Evolutionary conservation across 352 stramenopile genomes (phyloP), one percentile per base, ranked within the genome.

Genomic region (Thalassiosira sp.): DNA sequence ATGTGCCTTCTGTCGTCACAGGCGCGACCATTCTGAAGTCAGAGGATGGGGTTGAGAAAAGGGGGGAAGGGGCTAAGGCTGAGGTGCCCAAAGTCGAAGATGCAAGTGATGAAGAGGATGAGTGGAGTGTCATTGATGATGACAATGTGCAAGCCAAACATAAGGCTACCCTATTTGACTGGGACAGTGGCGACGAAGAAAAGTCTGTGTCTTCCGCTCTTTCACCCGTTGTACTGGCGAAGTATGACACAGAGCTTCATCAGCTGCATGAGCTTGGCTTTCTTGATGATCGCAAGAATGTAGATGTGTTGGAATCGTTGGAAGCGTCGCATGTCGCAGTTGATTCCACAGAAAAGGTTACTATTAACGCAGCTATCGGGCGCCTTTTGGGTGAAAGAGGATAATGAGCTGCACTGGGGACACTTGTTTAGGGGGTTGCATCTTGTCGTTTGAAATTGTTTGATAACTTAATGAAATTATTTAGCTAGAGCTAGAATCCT

Each of bases 281-380:
- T 63, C 37, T 81, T 22, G 66, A 92, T 51, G 87, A 92, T 46
- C 53, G 46, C 8, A 76, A 75, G 24, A 84, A 68, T 64, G 51
- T 90, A 22, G 78, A 90, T 66, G 72, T 72, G 6, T 56, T 92
- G 8, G 87, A 91, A 52, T 42, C 68, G 11, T 65, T 92, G 28
- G 60, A 89, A 46, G 86, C 86, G 31, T 63, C 81, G 10, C 81
- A 90, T 64, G 72, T 91, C 63, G 83, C 80, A n/a, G 66, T 76
- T 25, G 81, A 79, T 57, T 74, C 28, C 0, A 68, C 62, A 16
- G 81, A 90, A 43, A 76, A 82, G 40, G 72, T 89, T 43, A 84
- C 82, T 16, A 56, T 89, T 3, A 67, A 81, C 48, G 62, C 65
- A 60, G 82, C 76, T 48, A 67, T 91, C 16, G 67, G 86, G 15